Evolutionary conservation across 177 flowering plant species (phyloP).

Genomic region (Vitis hybrid): DNA sequence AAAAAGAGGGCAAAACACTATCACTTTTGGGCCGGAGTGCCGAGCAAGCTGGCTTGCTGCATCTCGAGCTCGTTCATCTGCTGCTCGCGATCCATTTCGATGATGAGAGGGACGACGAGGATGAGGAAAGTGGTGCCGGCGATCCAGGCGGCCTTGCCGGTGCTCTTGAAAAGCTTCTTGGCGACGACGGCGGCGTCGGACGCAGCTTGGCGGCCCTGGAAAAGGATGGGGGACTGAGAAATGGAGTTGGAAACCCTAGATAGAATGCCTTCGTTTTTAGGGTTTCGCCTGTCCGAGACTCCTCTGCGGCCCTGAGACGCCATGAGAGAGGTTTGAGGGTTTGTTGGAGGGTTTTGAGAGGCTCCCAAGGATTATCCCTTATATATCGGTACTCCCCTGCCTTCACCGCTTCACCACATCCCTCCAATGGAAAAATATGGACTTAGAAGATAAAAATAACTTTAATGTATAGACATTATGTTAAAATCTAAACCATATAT

Average conservation of each 20-base stretch:
- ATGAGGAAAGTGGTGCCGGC: constrained; percentile 68
- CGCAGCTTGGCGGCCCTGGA: constrained; percentile 42
- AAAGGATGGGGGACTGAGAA: constrained; percentile 48
- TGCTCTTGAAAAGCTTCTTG: constrained; percentile 64
- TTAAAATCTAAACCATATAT: no score
- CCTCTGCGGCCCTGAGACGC: constrained; percentile 24
- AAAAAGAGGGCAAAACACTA: no score
- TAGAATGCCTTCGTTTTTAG: constrained; percentile 31
- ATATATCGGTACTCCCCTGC: no score
- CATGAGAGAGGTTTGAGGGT: constrained; percentile 9
- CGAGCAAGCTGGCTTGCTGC: constrained; percentile 80
- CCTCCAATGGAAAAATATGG: no score
- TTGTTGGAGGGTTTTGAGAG: background rate
- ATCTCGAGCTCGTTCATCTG: constrained; percentile 71
- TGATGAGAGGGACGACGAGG: constrained; percentile 68
- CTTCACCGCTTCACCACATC: no score
- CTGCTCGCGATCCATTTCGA: constrained; percentile 82
- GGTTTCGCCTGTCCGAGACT: constrained; percentile 17
- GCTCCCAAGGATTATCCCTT: no score
- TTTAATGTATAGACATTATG: no score
- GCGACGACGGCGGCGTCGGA: constrained; percentile 45
- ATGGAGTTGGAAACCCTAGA: constrained; percentile 37
- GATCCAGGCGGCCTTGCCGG: constrained; percentile 87
- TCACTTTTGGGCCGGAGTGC: constrained; percentile 38
- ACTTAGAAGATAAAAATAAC: no score